Evolutionary conservation across 2,329 filamentous ascomycete genomes (phyloP).

Genomic region (Cephalotrichum gorgonifer): DNA sequence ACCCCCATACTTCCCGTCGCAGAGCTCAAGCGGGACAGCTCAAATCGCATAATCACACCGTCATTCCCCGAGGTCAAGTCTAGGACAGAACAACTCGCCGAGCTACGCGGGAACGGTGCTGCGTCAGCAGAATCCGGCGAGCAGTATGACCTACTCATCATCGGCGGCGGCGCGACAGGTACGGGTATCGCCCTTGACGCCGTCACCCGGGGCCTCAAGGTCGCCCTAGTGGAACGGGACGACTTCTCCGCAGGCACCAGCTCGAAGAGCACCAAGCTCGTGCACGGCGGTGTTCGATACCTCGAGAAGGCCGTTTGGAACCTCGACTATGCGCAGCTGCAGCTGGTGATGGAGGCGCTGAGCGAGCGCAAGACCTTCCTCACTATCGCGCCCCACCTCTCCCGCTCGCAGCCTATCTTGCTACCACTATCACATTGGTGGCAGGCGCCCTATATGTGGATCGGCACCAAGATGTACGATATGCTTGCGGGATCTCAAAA

Average conservation of each 20-base stretch:
- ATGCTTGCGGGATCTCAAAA: constrained; percentile 72
- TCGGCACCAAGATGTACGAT: constrained; percentile 68
- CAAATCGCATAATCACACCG: constrained; percentile 25
- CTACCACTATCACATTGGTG: constrained; percentile 75
- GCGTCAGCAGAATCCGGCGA: constrained; percentile 28
- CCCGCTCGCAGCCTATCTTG: constrained; percentile 73
- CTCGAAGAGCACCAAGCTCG: constrained; percentile 80
- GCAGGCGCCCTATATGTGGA: constrained; percentile 68
- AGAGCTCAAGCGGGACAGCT: constrained; percentile 22
- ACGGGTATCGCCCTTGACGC: constrained; percentile 74
- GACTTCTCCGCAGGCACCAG: constrained; percentile 76
- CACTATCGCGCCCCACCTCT: constrained; percentile 73
- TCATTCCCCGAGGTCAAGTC: constrained; percentile 22
- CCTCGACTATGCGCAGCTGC: constrained; percentile 73
- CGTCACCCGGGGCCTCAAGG: constrained; percentile 66
- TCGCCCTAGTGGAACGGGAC: constrained; percentile 72
- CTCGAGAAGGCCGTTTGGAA: constrained; percentile 82
- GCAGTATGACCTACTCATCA: constrained; percentile 67
- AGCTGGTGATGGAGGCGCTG: constrained; percentile 71
- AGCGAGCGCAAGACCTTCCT: constrained; percentile 77
- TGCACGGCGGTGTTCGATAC: constrained; percentile 77
- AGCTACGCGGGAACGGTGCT: constrained; percentile 22
- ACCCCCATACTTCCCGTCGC: constrained; percentile 14
- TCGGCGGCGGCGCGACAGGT: constrained; percentile 71
- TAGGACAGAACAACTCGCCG: constrained; percentile 27